Conservation (phyloP, 2,329 filamentous ascomycete genomes). For the Metarhizium guizhouense region DNA sequence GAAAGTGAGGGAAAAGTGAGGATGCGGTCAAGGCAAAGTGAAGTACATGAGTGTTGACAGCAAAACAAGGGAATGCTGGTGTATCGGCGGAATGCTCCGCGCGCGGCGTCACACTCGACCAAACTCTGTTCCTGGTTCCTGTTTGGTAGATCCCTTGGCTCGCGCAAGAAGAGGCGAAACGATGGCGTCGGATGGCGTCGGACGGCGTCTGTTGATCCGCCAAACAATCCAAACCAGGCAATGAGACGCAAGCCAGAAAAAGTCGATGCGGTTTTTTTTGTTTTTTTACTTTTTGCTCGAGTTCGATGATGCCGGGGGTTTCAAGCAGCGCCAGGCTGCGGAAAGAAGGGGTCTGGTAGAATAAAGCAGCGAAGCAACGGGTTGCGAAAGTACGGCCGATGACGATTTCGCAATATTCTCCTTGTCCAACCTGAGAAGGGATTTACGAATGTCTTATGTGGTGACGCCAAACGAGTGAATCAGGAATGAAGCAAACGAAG, state of each 20-base stretch:
- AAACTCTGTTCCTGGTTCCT: neutral
- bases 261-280: neutral
- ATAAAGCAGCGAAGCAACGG: too few species aligned
- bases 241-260: neutral
- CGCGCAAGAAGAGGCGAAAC: constrained; percentile 1
- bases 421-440: neutral
- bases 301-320: neutral
- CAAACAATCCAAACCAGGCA: too few species aligned
- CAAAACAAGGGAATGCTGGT: neutral
- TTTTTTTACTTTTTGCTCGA: neutral
- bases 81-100: neutral
- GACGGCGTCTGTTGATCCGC: neutral
- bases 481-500: constrained; percentile 3
- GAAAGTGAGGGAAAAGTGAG: neutral
- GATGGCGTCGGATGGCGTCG: neutral
- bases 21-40: neutral
- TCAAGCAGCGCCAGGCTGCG: neutral
- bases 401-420: neutral
- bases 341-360: neutral
- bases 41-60: neutral
- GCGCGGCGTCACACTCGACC: neutral
- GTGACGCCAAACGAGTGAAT: constrained; percentile 6
- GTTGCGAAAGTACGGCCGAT: neutral
- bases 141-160: neutral
- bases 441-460: neutral